A percentile compares a stretch with the other conserved stretches of the same genome.
phyloP scores from a whole-genome alignment of 805 yeast genomes.

The Saturnispora ahearnii region DNA sequence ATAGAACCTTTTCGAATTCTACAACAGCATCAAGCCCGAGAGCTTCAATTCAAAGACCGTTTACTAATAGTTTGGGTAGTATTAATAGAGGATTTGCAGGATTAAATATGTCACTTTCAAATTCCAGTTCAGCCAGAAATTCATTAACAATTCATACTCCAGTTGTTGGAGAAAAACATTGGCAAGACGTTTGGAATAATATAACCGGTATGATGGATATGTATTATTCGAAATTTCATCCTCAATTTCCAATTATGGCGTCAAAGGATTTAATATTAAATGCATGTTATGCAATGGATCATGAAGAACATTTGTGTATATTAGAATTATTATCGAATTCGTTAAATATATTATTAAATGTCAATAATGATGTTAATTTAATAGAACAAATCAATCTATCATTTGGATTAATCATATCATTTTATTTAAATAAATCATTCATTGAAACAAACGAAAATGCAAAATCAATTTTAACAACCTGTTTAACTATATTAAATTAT shows the following conservation, averaged over 20 bases:
- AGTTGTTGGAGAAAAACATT: background rate
- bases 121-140: conserved; percentile 1
- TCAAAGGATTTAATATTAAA: conserved; percentile 23
- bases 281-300: conserved; percentile 22
- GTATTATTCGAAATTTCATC: conserved; percentile 38
- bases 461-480: conserved; percentile 28
- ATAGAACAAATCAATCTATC: conserved; percentile 28
- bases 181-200: conserved; percentile 4
- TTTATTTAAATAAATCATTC: conserved; percentile 30
- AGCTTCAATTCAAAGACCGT: background rate
- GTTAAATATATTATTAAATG: conserved; percentile 29
- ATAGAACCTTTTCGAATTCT: background rate
- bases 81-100: conserved; percentile 6
- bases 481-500: conserved; percentile 43
- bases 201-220: conserved; percentile 15
- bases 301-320: conserved; percentile 24
- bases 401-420: conserved; percentile 28
- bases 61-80: background rate
- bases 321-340: conserved; percentile 35
- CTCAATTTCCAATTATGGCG: conserved; percentile 38
- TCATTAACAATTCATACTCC: background rate
- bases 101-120: background rate
- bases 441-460: conserved; percentile 23
- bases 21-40: conserved; percentile 1
- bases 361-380: conserved; percentile 11